A percentile compares a stretch with the other conserved stretches of the same genome.
These are phyloP conservation scores for Yamadazyma triangularis DNA, from an alignment of 1,139 yeast species.

Conservation along the genomic window DNA sequence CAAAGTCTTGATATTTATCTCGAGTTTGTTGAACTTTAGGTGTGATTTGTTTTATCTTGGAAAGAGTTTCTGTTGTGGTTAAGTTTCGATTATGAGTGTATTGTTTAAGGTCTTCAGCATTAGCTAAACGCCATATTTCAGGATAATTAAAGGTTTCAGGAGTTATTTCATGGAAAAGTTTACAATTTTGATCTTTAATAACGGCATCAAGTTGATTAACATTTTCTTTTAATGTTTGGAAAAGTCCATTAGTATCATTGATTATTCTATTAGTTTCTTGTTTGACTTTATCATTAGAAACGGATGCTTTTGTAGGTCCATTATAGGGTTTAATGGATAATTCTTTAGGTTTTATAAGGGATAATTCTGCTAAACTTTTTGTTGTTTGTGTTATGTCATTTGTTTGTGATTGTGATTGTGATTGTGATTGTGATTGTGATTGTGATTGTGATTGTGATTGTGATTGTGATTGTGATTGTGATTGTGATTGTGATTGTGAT, in stretches of 20 bases:
- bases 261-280: conserved; percentile 14
- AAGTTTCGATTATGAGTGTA: neutral
- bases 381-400: too few species aligned
- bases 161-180: too few species aligned
- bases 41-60: neutral
- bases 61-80: neutral
- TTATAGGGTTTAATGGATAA: too few species aligned
- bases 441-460: neutral
- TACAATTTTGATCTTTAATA: conserved; percentile 7
- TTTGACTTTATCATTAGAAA: conserved; percentile 5
- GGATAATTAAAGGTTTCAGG: conserved; percentile 1
- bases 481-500: too few species aligned
- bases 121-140: conserved; percentile 1
- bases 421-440: conserved; percentile 1
- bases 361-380: too few species aligned
- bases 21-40: conserved; percentile 2
- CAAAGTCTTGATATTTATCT: conserved; percentile 1
- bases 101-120: conserved; percentile 2
- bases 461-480: too few species aligned
- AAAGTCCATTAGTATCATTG: conserved; percentile 17
- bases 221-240: conserved; percentile 13
- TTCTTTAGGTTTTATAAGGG: too few species aligned
- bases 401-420: neutral
- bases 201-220: conserved; percentile 8
- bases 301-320: conserved; percentile 6